Evolutionary conservation across 768 basidiomycete genomes (phyloP).

Genomic region (Tricholoma terreum): DNA sequence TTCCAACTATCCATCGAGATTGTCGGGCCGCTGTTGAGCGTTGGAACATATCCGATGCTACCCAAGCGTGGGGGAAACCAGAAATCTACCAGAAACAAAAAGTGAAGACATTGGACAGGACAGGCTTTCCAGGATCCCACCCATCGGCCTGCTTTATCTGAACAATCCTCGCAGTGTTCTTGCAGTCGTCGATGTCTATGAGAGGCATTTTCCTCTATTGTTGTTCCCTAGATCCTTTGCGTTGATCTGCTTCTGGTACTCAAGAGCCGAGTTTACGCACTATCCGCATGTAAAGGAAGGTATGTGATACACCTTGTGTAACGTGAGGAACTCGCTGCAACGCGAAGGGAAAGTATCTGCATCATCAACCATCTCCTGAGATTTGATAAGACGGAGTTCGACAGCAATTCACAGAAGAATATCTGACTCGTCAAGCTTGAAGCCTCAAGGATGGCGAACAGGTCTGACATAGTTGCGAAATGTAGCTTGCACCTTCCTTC

Average conservation of each 20-base stretch:
- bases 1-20: too few relatives aligned
- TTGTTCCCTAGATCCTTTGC: too few relatives aligned
- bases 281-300: slow-evolving; percentile 2
- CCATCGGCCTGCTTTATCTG: slow-evolving; percentile 1
- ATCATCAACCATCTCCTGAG: background rate
- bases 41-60: too few relatives aligned
- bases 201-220: background rate
- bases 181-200: slow-evolving; percentile 3
- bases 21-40: too few relatives aligned
- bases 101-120: too few relatives aligned
- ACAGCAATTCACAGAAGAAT: background rate
- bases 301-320: background rate
- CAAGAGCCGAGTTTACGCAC: too few relatives aligned
- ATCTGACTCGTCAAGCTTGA: too few relatives aligned
- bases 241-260: too few relatives aligned
- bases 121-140: background rate
- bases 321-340: background rate
- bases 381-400: too few relatives aligned
- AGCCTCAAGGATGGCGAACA: background rate
- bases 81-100: too few relatives aligned
- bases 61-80: too few relatives aligned
- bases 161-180: slow-evolving; percentile 1
- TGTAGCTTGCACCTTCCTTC: background rate
- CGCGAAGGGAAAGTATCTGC: background rate
- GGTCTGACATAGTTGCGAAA: slow-evolving; percentile 2